Conservation (phyloP, 2,329 filamentous ascomycete genomes). For the Coniochaeta pulveracea region DNA sequence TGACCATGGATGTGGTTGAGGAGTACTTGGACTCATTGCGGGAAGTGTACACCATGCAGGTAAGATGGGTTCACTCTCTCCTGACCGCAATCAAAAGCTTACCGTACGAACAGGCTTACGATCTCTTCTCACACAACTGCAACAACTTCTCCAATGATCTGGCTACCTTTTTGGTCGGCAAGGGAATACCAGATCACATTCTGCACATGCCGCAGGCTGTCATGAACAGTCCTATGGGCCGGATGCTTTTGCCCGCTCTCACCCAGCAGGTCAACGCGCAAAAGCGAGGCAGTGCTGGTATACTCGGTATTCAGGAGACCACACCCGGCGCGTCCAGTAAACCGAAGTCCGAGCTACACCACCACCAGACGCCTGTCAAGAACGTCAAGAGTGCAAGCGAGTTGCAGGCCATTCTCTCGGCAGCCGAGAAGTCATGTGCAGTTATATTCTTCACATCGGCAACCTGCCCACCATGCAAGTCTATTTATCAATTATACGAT, state of each 20-base stretch:
- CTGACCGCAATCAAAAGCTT: neutral
- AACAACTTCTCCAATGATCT: conserved; percentile 97
- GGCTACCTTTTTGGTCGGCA: conserved; percentile 77
- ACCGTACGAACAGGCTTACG: conserved; percentile 53
- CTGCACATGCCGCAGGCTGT: conserved; percentile 75
- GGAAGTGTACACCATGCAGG: conserved; percentile 71
- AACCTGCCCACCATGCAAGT: conserved; percentile 75
- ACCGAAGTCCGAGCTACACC: conserved; percentile 12
- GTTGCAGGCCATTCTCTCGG: conserved; percentile 47
- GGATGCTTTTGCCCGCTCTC: conserved; percentile 70
- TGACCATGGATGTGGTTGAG: conserved; percentile 70
- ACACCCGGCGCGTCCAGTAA: conserved; percentile 16
- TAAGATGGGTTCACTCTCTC: conserved; percentile 17
- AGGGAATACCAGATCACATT: conserved; percentile 81
- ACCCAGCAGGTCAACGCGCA: conserved; percentile 37
- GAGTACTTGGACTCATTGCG: conserved; percentile 82
- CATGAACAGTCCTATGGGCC: conserved; percentile 44
- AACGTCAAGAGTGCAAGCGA: conserved; percentile 47
- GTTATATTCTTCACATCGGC: conserved; percentile 88
- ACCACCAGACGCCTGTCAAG: conserved; percentile 39
- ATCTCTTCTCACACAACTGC: conserved; percentile 85
- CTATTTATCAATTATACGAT: conserved; percentile 72
- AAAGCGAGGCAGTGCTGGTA: conserved; percentile 32
- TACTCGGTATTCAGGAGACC: conserved; percentile 36
- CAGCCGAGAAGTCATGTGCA: conserved; percentile 56